phyloP scores from a whole-genome alignment of 208 protist genomes.

The Willaertia magna region DNA sequence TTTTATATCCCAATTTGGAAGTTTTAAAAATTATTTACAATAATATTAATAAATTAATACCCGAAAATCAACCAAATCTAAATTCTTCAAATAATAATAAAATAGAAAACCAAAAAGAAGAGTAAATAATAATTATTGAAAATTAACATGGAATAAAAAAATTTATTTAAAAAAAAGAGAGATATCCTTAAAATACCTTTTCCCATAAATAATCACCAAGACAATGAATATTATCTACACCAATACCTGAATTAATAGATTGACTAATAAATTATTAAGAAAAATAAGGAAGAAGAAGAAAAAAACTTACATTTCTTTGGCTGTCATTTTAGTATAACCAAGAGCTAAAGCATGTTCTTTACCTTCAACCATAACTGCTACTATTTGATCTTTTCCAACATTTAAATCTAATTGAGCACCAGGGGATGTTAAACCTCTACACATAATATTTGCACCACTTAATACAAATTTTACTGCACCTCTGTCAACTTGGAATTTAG shows the following conservation, averaged over 20 bases:
- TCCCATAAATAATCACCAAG: conserved; percentile 90
- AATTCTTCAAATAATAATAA: not conserved
- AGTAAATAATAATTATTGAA: not conserved
- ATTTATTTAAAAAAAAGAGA: not conserved
- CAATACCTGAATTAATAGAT: conserved; percentile 67
- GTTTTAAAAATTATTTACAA: not conserved
- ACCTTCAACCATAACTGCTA: conserved; percentile 79
- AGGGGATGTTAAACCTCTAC: conserved; percentile 80
- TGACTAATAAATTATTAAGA: conserved; percentile 10
- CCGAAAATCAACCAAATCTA: not conserved
- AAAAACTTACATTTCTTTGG: conserved; percentile 64
- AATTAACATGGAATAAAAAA: no score
- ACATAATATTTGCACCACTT: conserved; percentile 93
- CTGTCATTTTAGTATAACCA: conserved; percentile 72
- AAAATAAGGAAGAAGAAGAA: not conserved
- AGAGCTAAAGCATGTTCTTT: conserved; percentile 88
- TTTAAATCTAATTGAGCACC: conserved; percentile 58
- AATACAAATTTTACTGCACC: conserved; percentile 90
- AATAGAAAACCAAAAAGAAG: not conserved
- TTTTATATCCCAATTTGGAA: not conserved
- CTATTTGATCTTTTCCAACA: conserved; percentile 36
- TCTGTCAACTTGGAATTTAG: conserved; percentile 83
- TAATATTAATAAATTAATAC: not conserved
- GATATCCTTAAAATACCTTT: no score
- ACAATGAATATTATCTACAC: conserved; percentile 89